Base-by-base conservation (phyloP, 2,329 filamentous ascomycete genomes). In the Penicillium hesseltinei region DNA sequence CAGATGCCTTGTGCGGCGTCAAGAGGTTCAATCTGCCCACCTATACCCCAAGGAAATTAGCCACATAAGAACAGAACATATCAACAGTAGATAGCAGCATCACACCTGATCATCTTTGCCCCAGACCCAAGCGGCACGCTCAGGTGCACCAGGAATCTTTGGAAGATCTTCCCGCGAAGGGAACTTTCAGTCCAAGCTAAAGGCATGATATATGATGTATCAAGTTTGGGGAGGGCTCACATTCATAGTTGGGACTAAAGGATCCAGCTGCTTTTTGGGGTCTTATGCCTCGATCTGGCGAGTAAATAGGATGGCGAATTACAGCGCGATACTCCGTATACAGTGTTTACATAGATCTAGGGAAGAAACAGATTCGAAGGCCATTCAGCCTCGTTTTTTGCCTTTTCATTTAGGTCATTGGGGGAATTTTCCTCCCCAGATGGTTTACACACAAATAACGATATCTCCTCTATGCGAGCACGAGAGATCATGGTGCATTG, bases 111-210 rank as follows among this genome's bases (percentile, higher is more conserved):
- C 83, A 66, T 84, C 75, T 40, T 81, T 74, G 13, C 84, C 83
- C 83, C 83, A 86, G 27, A 84, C 80, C 84, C 84, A 86, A 19
- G 83, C 82, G 19, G 83, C 82, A 29, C 77, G 81, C 19, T 80
- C 73, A 0, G 83, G 84, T 2, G 82, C 82, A 35, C 79, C 80
- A 1, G 78, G 71, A 38, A 85, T 76, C 21, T 71, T 64, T 21
- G 82, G 82, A 4, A 86, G 73, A 50, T 85, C 79, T 52, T 80
- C 79, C 15, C 81, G 74, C 0, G 77, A 77, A 0, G 83, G 83
- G 51, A 86, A 84, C 17, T 70, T 77, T 42, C 39, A 25, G 39
- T 10, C 7, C 39, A 25, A 25, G 21, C 11, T 13, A 21, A 15
- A 42, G n/a, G 21, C 4, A 15, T 23, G 13, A 17, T 42, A 17